These are phyloP conservation scores for Trichophyton schoenleinii DNA, from an alignment of 2,329 filamentous ascomycete genomes.

Conservation along the genomic window DNA sequence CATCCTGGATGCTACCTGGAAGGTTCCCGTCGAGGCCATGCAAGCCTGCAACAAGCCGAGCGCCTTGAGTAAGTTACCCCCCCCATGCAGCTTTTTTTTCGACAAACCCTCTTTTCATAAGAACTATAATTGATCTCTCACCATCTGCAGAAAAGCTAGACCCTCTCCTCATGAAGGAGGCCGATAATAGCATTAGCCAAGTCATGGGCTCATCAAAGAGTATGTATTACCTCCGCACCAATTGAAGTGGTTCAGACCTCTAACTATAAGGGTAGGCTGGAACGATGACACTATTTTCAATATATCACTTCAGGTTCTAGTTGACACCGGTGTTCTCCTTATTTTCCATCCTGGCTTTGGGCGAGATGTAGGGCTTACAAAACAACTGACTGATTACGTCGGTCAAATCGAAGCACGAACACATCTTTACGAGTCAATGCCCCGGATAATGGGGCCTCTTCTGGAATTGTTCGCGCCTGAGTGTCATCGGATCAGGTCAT, in stretches of 20 bases:
- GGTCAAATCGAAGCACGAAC: neutral
- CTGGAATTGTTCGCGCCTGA: neutral
- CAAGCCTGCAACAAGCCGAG: neutral
- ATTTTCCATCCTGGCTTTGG: neutral
- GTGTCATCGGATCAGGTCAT: neutral
- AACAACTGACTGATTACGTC: neutral
- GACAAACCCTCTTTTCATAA: no score
- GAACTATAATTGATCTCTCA: no score
- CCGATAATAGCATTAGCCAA: neutral
- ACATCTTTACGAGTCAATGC: neutral
- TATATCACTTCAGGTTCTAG: neutral
- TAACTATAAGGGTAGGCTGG: neutral
- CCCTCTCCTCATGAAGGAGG: neutral
- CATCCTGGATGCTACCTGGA: neutral
- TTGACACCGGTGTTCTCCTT: neutral
- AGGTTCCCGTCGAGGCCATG: neutral
- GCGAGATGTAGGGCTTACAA: neutral
- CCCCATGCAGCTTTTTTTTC: no score
- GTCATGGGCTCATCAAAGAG: neutral
- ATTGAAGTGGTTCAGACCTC: neutral
- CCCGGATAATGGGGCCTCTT: neutral
- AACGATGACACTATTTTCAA: neutral
- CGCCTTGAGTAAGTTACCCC: neutral
- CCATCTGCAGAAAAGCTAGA: neutral
- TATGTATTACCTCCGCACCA: neutral